These are phyloP conservation scores for Apocynum venetum DNA, from an alignment of 257 asterid species.

Conservation along the genomic window DNA sequence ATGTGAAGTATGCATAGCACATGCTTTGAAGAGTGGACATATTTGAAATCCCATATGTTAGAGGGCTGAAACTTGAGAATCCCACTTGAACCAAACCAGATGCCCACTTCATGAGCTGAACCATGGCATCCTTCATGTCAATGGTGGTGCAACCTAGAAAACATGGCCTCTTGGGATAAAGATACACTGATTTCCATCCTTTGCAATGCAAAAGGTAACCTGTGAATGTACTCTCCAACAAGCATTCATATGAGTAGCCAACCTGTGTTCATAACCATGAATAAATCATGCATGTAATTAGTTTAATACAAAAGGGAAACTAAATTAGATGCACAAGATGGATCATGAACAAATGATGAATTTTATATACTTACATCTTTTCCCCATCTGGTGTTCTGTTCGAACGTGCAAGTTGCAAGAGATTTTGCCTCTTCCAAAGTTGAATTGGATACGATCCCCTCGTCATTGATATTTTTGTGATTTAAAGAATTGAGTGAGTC, in stretches of 20 bases:
- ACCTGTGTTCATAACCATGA: constrained; percentile 32
- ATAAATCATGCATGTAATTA: neutral
- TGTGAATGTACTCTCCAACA: constrained; percentile 59
- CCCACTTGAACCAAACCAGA: constrained; percentile 34
- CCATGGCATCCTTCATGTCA: constrained; percentile 29
- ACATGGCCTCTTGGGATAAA: constrained; percentile 30
- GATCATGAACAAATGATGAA: neutral
- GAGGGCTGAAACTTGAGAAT: constrained; percentile 27
- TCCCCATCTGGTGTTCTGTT: constrained; percentile 75
- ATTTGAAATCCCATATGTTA: constrained; percentile 22
- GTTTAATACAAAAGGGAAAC: neutral
- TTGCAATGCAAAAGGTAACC: constrained; percentile 33
- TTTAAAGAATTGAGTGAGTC: constrained; percentile 39
- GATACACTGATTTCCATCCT: constrained; percentile 39
- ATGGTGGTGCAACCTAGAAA: constrained; percentile 34
- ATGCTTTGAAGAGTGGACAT: constrained; percentile 24
- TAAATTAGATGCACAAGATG: neutral
- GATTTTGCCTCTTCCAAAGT: constrained; percentile 48
- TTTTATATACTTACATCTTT: constrained; percentile 41
- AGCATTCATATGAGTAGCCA: constrained; percentile 64
- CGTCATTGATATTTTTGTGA: constrained; percentile 14
- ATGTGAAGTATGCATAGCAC: constrained; percentile 27
- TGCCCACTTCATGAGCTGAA: constrained; percentile 35
- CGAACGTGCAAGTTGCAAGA: constrained; percentile 67
- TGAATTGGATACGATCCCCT: constrained; percentile 25